A percentile compares a stretch with the other conserved stretches of the same genome.
Evolutionary conservation across 1,139 yeast species (phyloP).

Genomic region (Diutina scorzettiae): DNA sequence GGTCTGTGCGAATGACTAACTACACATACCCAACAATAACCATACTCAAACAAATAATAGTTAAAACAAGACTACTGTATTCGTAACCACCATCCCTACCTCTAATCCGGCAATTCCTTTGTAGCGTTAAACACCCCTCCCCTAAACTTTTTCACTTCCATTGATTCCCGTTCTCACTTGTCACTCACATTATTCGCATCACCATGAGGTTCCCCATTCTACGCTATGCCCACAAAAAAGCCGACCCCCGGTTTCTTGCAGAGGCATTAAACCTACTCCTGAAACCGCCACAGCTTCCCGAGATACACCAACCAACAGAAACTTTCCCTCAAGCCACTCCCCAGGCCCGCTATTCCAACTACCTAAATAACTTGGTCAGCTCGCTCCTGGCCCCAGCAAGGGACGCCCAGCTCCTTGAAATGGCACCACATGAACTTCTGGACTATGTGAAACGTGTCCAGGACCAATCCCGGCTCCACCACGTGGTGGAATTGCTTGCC

Average conservation of each 20-base stretch:
- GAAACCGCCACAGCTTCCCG: background rate
- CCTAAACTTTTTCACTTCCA: too few species aligned
- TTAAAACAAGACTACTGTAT: too few species aligned
- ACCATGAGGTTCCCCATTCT: background rate
- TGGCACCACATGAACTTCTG: conserved; percentile 12
- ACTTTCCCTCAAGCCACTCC: background rate
- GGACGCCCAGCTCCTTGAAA: background rate
- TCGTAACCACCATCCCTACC: too few species aligned
- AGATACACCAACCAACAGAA: background rate
- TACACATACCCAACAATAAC: too few species aligned
- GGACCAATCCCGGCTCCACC: conserved; percentile 18
- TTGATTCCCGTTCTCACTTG: background rate
- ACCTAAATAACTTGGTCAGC: background rate
- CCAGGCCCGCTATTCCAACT: background rate
- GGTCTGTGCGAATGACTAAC: too few species aligned
- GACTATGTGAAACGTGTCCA: conserved; percentile 14
- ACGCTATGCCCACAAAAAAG: background rate
- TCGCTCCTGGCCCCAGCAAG: conserved; percentile 3
- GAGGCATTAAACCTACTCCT: conserved; percentile 2
- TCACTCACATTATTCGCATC: background rate
- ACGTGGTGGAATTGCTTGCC: conserved; percentile 17
- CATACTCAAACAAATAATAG: too few species aligned
- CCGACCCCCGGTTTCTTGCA: conserved; percentile 2
- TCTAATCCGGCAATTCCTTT: too few species aligned
- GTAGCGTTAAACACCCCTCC: too few species aligned